Conservation (phyloP, 345 rosid species). For the Abelmoschus esculentus region DNA sequence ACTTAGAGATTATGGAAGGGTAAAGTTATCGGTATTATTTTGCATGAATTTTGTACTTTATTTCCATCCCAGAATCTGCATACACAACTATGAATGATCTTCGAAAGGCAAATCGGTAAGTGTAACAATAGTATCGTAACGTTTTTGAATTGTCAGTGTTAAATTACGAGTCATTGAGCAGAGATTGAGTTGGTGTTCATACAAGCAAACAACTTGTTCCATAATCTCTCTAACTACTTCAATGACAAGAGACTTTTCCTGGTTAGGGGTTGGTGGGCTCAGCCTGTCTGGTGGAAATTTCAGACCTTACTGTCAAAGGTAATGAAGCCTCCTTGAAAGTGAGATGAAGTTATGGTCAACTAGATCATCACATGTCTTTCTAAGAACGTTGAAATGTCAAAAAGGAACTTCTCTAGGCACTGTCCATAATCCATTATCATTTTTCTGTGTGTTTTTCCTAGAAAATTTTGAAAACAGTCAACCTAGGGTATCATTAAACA, state of each 20-base stretch:
- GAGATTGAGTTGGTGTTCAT: constrained; percentile 3
- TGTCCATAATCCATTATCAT: not conserved
- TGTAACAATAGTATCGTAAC: too few relatives aligned
- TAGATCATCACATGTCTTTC: not conserved
- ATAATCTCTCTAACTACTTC: not conserved
- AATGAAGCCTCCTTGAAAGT: not conserved
- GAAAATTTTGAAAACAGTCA: too few relatives aligned
- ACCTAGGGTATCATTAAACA: too few relatives aligned
- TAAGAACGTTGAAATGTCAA: not conserved
- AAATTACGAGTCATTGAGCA: too few relatives aligned
- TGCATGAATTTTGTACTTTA: not conserved
- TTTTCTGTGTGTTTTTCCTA: constrained; percentile 7
- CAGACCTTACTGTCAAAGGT: not conserved
- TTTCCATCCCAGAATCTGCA: not conserved
- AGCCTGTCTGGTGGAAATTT: not conserved
- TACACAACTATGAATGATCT: not conserved
- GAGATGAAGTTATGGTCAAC: not conserved
- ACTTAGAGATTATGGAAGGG: not conserved
- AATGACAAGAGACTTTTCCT: not conserved
- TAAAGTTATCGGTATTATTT: not conserved
- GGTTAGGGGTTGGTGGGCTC: not conserved
- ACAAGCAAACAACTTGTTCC: not conserved
- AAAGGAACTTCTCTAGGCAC: too few relatives aligned
- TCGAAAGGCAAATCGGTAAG: not conserved
- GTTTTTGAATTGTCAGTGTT: too few relatives aligned